Base-by-base conservation (phyloP, 768 basidiomycete genomes). In the Mycena rosella region DNA sequence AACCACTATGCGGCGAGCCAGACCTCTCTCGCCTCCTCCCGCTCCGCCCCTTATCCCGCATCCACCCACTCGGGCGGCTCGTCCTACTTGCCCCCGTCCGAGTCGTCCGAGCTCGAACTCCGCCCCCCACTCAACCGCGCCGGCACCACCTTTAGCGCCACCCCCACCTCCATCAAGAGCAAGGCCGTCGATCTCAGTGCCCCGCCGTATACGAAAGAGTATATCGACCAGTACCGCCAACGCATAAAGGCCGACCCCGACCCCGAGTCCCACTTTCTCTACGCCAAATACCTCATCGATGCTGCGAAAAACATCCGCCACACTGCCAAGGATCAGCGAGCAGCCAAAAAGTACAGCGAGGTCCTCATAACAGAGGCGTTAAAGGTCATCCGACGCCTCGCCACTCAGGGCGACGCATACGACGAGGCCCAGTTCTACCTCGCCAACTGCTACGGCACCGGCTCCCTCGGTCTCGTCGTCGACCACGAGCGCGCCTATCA, bases 401-500 rank as follows among this genome's bases (percentile, higher is more conserved):
- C 97, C 5, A 96, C 96, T 9, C 94, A 96, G 78, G 94, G 92
- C 24, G 90, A 96, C 62, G 90, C 96, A 1, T 96, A 95, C 78
- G 90, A 96, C 65, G 98, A 99, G 74, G 97, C 98, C 15, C 97
- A 99, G 78, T 99, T 99, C 82, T 99, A 98, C 86, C 85, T 99
- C 49, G 98, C 97, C 45, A 98, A 98, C 73, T 96, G 96, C 76
- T 91, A 97, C 75, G 96, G 97, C 22, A 98, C 96, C 0, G 98
- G 98, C 10, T 91, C 91, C 71, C 89, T 99, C 26, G 97, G 98
- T n/a, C 84, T 99, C 14, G 93, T 93, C 72, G 95, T 98, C 61
- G 98, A 99, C 79, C 96, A 98, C 79, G 98, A 99, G 75, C 92
- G 95, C 72, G 97, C 98, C 2, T 99, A 99, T 77, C 95, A 97